phyloP scores from a whole-genome alignment of 495 filamentous ascomycete genomes.

The Daldinia grandis region DNA sequence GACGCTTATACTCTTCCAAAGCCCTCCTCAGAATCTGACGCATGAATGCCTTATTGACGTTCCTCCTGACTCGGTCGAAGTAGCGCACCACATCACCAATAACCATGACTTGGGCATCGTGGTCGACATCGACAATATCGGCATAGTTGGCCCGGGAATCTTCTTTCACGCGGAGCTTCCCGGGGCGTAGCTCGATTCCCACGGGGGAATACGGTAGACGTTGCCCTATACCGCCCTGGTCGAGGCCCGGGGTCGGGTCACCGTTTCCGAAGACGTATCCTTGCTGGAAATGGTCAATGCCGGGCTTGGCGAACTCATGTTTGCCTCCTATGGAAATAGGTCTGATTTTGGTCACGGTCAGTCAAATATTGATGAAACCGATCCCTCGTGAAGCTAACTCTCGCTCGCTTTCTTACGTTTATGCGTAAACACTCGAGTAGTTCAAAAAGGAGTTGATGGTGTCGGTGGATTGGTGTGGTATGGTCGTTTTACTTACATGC shows the following conservation, averaged over 20 bases:
- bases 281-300: conserved; percentile 48
- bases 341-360: conserved; percentile 37
- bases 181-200: conserved; percentile 44
- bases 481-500: conserved; percentile 45
- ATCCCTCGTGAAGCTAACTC: conserved; percentile 12
- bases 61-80: conserved; percentile 46
- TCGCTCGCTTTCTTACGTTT: conserved; percentile 12
- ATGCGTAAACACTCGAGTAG: conserved; percentile 9
- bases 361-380: conserved; percentile 32
- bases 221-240: conserved; percentile 24
- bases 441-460: conserved; percentile 16
- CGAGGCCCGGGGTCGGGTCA: conserved; percentile 41
- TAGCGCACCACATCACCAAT: conserved; percentile 47
- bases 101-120: conserved; percentile 46
- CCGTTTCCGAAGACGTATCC: conserved; percentile 46
- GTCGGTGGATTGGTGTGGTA: background rate
- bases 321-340: conserved; percentile 47
- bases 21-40: conserved; percentile 45
- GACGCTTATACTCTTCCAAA: conserved; percentile 44
- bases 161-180: conserved; percentile 46
- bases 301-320: conserved; percentile 47
- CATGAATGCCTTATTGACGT: conserved; percentile 50
- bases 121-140: conserved; percentile 45
- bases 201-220: conserved; percentile 45
- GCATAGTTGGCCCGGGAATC: conserved; percentile 48